Evolutionary conservation across 129 eudicot species (phyloP).

Genomic region (Glebionis coronaria): DNA sequence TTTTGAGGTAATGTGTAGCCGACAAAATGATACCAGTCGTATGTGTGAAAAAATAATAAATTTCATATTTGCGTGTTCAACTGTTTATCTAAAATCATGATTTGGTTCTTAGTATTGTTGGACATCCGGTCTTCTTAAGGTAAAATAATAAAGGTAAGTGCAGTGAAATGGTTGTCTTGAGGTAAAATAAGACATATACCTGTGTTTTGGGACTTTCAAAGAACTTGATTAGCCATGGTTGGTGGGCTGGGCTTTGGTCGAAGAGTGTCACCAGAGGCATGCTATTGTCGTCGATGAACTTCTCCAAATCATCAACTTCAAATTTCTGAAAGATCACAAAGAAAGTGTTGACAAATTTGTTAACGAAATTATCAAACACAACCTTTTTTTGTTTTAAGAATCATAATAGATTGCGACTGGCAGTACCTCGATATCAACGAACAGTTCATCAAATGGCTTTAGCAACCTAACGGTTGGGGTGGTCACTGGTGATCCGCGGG

Average conservation of each 20-base stretch:
- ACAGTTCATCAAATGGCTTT: conserved; percentile 87
- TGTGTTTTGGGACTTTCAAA: conserved; percentile 49
- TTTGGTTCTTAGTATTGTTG: neutral
- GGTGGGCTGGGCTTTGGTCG: conserved; percentile 56
- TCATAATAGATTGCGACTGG: neutral
- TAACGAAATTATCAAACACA: too few species aligned
- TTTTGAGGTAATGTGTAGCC: neutral
- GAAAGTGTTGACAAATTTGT: neutral
- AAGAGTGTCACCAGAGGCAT: conserved; percentile 56
- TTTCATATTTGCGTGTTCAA: neutral
- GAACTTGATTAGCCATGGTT: conserved; percentile 47
- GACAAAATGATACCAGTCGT: neutral
- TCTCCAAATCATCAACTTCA: conserved; percentile 66
- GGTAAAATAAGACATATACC: conserved; percentile 34
- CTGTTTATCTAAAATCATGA: neutral
- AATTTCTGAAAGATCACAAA: conserved; percentile 46
- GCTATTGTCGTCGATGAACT: conserved; percentile 56
- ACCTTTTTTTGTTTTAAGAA: too few species aligned
- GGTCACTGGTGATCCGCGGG: conserved; percentile 48
- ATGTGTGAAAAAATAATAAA: neutral
- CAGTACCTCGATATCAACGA: conserved; percentile 66
- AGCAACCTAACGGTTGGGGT: conserved; percentile 67
- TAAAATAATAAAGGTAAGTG: neutral
- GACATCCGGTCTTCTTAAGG: neutral
- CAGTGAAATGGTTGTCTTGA: neutral